Conservation (phyloP, 257 asterid species). For the Penstemon eatonii region DNA sequence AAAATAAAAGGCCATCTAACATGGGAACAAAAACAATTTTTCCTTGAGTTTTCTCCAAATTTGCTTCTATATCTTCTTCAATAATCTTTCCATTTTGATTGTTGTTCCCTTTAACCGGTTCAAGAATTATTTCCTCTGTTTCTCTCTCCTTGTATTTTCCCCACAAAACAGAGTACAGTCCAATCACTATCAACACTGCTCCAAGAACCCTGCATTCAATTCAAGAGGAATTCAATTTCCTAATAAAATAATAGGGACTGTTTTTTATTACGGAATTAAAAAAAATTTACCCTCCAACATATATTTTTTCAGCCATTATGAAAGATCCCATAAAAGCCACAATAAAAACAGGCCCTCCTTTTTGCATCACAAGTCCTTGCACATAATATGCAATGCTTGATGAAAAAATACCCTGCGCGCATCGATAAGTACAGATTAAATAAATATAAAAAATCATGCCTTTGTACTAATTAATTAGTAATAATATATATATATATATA, state of each 20-base stretch:
- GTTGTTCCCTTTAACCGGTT: conserved; percentile 47
- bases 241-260: no score
- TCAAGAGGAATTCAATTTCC: background rate
- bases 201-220: conserved; percentile 52
- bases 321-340: conserved; percentile 93
- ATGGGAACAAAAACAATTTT: conserved; percentile 19
- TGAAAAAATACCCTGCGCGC: conserved; percentile 76
- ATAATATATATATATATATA: background rate
- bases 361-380: conserved; percentile 82
- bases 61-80: conserved; percentile 68
- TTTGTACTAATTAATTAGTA: no score
- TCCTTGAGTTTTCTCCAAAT: conserved; percentile 30
- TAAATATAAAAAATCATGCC: no score
- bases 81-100: conserved; percentile 23
- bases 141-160: conserved; percentile 63
- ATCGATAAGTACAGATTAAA: no score
- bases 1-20: no score
- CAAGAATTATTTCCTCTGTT: conserved; percentile 42
- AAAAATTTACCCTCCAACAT: conserved; percentile 68
- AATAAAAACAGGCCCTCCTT: conserved; percentile 78
- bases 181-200: conserved; percentile 54
- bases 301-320: conserved; percentile 75
- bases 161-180: conserved; percentile 67
- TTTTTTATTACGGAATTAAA: background rate
- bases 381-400: conserved; percentile 91